Percentiles rank a stretch among this genome's conserved stretches.
Evolutionary conservation across 2,329 filamentous ascomycete species (phyloP).

Genomic region (Aspergillus tamarii): DNA sequence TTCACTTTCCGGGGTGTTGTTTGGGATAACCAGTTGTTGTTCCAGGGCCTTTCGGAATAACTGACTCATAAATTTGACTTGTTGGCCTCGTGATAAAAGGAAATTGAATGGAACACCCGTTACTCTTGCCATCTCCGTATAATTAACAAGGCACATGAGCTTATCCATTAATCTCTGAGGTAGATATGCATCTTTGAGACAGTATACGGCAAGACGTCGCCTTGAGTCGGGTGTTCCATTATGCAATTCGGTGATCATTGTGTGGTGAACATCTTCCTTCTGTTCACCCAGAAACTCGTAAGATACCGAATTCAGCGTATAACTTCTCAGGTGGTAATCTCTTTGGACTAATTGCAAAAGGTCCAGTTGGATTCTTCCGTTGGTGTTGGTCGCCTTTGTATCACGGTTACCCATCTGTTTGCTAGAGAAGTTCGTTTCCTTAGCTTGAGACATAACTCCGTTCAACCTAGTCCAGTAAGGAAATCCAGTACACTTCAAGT

Average conservation of each 20-base stretch:
- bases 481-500: slow-evolving; percentile 79
- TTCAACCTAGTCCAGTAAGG: slow-evolving; percentile 85
- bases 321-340: slow-evolving; percentile 93
- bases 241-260: slow-evolving; percentile 98
- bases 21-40: slow-evolving; percentile 91
- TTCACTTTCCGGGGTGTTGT: slow-evolving; percentile 72
- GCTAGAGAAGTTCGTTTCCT: slow-evolving; percentile 86
- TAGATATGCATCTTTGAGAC: slow-evolving; percentile 94
- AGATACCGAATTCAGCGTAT: slow-evolving; percentile 94
- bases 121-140: slow-evolving; percentile 99
- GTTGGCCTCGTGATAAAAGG: slow-evolving; percentile 86
- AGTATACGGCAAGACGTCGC: slow-evolving; percentile 89
- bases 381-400: slow-evolving; percentile 91
- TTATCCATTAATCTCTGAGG: slow-evolving; percentile 96
- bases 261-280: slow-evolving; percentile 98
- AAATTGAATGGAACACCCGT: slow-evolving; percentile 98
- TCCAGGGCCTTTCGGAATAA: slow-evolving; percentile 93
- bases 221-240: slow-evolving; percentile 94
- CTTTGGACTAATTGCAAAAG: slow-evolving; percentile 92
- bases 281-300: slow-evolving; percentile 95
- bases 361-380: slow-evolving; percentile 90
- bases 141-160: slow-evolving; percentile 96
- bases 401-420: slow-evolving; percentile 98
- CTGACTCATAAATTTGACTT: slow-evolving; percentile 97
- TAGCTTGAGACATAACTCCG: slow-evolving; percentile 70